Evolutionary conservation across 1,284 basidiomycete species (phyloP).

Genomic region (Fomitopsis pinicola): DNA sequence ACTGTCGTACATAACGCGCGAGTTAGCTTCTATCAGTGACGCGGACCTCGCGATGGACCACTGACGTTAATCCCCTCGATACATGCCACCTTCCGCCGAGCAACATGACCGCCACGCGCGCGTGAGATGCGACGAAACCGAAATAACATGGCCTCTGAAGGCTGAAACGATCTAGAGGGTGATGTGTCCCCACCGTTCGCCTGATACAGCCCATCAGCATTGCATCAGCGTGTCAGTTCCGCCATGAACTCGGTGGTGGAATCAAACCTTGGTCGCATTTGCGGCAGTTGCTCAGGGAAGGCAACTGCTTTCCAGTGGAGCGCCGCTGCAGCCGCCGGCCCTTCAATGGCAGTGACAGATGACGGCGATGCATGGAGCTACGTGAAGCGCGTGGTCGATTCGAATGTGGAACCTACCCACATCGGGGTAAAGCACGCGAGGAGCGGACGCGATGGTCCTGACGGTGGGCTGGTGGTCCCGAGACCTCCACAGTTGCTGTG

Average conservation of each 20-base stretch:
- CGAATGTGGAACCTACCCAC: not conserved
- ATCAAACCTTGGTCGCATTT: not conserved
- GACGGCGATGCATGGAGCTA: not conserved
- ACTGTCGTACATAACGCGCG: too few species aligned
- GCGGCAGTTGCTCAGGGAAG: not conserved
- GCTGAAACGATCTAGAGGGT: not conserved
- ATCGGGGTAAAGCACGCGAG: not conserved
- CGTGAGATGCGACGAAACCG: not conserved
- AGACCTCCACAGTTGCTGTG: too few species aligned
- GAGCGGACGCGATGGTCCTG: not conserved
- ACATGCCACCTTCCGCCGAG: not conserved
- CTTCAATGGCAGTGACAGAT: not conserved
- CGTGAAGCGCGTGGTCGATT: not conserved
- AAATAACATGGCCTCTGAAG: not conserved
- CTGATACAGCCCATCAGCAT: not conserved
- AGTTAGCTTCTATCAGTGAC: not conserved
- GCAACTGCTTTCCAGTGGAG: not conserved
- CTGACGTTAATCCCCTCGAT: not conserved
- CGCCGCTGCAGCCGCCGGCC: not conserved
- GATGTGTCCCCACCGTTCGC: not conserved
- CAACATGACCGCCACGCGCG: not conserved
- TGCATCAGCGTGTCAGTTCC: not conserved
- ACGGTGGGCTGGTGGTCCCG: too few species aligned
- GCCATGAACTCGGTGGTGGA: not conserved
- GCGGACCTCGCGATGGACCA: not conserved